Conservation (phyloP, 352 stramenopile genomes). For the Aphanomyces invadans region DNA sequence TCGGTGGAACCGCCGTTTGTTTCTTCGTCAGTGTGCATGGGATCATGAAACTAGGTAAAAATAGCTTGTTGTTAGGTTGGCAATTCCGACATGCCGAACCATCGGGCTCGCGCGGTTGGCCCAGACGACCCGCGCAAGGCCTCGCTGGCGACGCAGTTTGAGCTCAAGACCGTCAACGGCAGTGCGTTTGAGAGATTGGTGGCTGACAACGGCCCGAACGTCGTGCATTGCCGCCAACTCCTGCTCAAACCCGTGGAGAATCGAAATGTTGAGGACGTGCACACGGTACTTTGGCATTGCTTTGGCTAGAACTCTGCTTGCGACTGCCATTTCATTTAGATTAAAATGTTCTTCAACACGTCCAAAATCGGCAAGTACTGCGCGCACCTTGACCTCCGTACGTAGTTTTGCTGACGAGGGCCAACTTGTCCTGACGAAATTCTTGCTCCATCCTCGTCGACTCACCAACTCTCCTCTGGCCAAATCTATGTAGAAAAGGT, state of each 20-base stretch:
- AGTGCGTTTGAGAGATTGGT: slow-evolving; percentile 39
- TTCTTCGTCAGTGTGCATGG: neutral
- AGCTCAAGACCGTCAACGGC: slow-evolving; percentile 32
- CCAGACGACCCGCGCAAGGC: slow-evolving; percentile 3
- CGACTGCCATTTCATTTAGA: slow-evolving; percentile 28
- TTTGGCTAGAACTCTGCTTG: neutral
- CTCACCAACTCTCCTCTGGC: slow-evolving; percentile 26
- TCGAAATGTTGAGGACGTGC: slow-evolving; percentile 63
- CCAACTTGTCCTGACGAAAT: too few species aligned
- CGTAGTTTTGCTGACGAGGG: slow-evolving; percentile 27
- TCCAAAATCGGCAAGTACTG: slow-evolving; percentile 78
- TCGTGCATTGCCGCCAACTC: slow-evolving; percentile 45
- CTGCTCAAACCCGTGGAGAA: slow-evolving; percentile 44
- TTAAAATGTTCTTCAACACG: slow-evolving; percentile 61
- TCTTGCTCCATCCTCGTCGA: too few species aligned
- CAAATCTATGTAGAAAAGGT: slow-evolving; percentile 28
- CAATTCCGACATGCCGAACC: neutral
- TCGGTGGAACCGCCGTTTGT: too few species aligned
- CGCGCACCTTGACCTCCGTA: slow-evolving; percentile 67
- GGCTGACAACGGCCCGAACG: slow-evolving; percentile 36
- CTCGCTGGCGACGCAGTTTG: slow-evolving; percentile 44
- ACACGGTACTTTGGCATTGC: slow-evolving; percentile 33
- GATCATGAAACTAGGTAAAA: neutral
- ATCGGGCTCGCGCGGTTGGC: neutral
- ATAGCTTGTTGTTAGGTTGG: neutral